Base-by-base conservation (phyloP, 805 yeast species). In the Myxozyma melibiosi region DNA sequence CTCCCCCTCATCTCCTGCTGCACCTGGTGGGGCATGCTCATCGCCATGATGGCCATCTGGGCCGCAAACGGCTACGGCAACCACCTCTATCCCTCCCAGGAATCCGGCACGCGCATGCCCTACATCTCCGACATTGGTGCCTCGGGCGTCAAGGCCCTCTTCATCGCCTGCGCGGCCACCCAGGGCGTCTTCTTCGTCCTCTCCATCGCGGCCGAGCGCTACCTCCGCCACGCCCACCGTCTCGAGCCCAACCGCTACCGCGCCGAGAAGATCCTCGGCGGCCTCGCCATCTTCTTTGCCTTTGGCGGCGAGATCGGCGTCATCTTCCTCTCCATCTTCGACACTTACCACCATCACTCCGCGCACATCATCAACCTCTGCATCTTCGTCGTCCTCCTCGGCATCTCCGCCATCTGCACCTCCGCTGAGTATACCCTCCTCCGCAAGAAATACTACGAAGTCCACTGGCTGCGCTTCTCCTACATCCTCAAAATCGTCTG, bases 21-120 rank as follows among this genome's bases (percentile, higher is more conserved):
- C 1, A 85, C 84, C 14, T 91, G 97, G 97, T 87, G 90, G 83
- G 96, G 88, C 2, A 88, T 90, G 96, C 80, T 91, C 9, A 84
- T 86, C 3, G 88, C 96, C 4, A 74, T 92, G 80, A 68, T 91
- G 62, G 70, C 79, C 1, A 80, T 84, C 63, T 91, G 97, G 97
- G 81, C 86, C 1, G 79, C 76, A 2, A 89, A 88, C 11, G 57
- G 57, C 18, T 53, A 53, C 67, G 97, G 96, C 1, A 16, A 53
- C 28, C 53, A 53, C n/a, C 14, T 49, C 14, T 60, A 28, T 33
- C 60, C 63, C 11, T 77, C 62, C 66, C 51, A 62, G 39, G 51
- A 52, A 16, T 70, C 67, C 54, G 72, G 34, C 80, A 84, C 45
- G 5, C 69, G 66, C 37, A 84, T 89, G 1, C 65, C 72, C 38